A percentile compares a stretch with the other conserved stretches of the same genome.
Evolutionary conservation across 2,329 filamentous ascomycete species (phyloP).

Genomic region (Botrytis hyacinthi): DNA sequence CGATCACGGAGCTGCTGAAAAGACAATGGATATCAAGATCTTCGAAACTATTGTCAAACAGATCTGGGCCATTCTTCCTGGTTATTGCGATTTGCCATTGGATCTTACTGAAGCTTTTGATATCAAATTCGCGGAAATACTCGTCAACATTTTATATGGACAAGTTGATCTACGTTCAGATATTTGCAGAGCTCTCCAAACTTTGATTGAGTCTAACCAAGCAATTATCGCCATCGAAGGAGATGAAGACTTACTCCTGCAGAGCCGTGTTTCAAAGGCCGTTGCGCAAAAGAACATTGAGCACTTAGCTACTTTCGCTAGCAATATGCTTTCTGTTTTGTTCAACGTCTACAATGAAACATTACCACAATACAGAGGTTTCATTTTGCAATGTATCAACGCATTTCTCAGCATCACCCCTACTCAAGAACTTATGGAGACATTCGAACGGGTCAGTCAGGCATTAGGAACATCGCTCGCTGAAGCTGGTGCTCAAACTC

Average conservation of each 20-base stretch:
- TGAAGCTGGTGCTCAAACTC: constrained; percentile 58
- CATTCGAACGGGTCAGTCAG: constrained; percentile 80
- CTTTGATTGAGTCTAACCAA: constrained; percentile 88
- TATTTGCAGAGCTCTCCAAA: constrained; percentile 81
- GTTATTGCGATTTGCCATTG: constrained; percentile 89
- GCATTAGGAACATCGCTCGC: constrained; percentile 75
- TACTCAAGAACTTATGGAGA: constrained; percentile 74
- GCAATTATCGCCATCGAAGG: constrained; percentile 69
- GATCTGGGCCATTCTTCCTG: constrained; percentile 89
- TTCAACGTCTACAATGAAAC: constrained; percentile 99
- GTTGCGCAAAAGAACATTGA: constrained; percentile 75
- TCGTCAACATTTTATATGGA: constrained; percentile 89
- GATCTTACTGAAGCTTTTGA: constrained; percentile 78
- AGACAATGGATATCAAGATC: constrained; percentile 95
- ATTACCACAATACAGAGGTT: constrained; percentile 84
- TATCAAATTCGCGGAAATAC: constrained; percentile 81
- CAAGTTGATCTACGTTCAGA: constrained; percentile 85
- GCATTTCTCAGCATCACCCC: constrained; percentile 88
- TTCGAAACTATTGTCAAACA: constrained; percentile 96
- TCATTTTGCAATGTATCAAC: constrained; percentile 92
- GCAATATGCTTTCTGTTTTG: constrained; percentile 90
- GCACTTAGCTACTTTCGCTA: constrained; percentile 76
- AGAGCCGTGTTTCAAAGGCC: constrained; percentile 73
- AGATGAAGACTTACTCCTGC: constrained; percentile 66
- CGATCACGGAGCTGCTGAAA: constrained; percentile 76